Evolutionary conservation across 2,329 filamentous ascomycete genomes (phyloP), one percentile per base, ranked within the genome.

Genomic region (Aspergillus aculeatinus): DNA sequence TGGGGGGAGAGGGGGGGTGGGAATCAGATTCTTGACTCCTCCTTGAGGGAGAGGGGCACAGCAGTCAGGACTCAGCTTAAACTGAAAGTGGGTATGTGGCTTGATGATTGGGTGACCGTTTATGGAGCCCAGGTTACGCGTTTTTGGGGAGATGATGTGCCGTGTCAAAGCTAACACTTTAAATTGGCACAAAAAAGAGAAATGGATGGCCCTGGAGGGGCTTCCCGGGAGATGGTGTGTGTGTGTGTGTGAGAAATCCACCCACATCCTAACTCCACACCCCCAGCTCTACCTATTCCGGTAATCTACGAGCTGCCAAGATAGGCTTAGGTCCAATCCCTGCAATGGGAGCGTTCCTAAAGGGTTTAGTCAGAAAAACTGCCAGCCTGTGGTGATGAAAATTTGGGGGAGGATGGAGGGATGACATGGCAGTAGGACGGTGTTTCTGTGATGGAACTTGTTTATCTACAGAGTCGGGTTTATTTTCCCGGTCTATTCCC

Each of bases 71-170:
- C 9, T 35, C 33, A 35, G 11, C 3, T 58, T 59, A 57, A 55
- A 27, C 33, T 58, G 59, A 57, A 55, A 19, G 25, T 29, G 51
- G 35, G 42, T 54, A 23, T 4, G 14, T 21, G 29, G 29, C 10
- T 29, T 11, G 14, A 19, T 65, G 48, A 66, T 63, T 66, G 62
- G 65, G 27, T 27, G 10, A n/a, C 33, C 25, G 31, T 23, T 25
- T 50, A 51, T 55, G 58, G 42, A 44, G 55, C 33, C 51, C 56
- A 35, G 27, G 63, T 67, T 66, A 68, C 66, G 66, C 66, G 64
- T 66, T 65, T 66, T 59, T 60, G 61, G 62, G 58, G 39, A 19
- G 59, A 68, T 62, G 64, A 67, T 67, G 61, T 67, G 64, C 65
- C 65, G 66, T 64, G 65, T 64, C 57, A 53, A 61, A 44, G 16